Percentiles rank a stretch among this genome's conserved stretches.
Evolutionary conservation across 106 monocot species (phyloP).

Genomic region (Alisma plantagoaquatica): DNA sequence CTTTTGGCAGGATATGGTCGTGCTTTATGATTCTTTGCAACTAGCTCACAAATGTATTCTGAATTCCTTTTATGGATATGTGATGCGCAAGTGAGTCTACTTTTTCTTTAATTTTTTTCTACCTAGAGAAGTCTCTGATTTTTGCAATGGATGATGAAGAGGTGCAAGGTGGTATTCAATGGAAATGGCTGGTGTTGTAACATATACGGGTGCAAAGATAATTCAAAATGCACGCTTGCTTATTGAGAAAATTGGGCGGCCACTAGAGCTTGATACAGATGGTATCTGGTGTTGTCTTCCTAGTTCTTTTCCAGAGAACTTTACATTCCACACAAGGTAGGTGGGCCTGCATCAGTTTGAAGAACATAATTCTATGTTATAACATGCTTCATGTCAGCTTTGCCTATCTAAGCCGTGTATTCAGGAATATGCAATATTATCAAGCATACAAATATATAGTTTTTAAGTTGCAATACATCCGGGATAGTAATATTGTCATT

Average conservation of each 20-base stretch:
- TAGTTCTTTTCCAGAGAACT: constrained; percentile 95
- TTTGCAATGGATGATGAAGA: constrained; percentile 15
- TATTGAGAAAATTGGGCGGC: constrained; percentile 90
- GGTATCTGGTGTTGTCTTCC: constrained; percentile 99
- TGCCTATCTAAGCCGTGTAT: too few species aligned
- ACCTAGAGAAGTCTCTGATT: background rate
- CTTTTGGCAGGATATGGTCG: constrained; percentile 84
- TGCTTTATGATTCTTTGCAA: constrained; percentile 95
- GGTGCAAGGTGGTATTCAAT: constrained; percentile 99
- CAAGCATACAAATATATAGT: too few species aligned
- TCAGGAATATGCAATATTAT: too few species aligned
- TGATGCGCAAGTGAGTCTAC: constrained; percentile 95
- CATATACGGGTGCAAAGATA: constrained; percentile 97
- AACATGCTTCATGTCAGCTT: too few species aligned
- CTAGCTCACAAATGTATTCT: constrained; percentile 98
- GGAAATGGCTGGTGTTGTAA: constrained; percentile 99
- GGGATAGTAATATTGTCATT: too few species aligned
- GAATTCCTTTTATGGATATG: constrained; percentile 99
- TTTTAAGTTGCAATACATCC: too few species aligned
- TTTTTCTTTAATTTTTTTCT: background rate
- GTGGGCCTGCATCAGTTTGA: too few species aligned
- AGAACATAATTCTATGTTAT: too few species aligned
- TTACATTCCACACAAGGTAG: constrained; percentile 80
- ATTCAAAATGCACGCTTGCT: constrained; percentile 96
- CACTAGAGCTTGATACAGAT: constrained; percentile 95